Conservation (phyloP, 345 rosid genomes). For the Sisymbrium irio region DNA sequence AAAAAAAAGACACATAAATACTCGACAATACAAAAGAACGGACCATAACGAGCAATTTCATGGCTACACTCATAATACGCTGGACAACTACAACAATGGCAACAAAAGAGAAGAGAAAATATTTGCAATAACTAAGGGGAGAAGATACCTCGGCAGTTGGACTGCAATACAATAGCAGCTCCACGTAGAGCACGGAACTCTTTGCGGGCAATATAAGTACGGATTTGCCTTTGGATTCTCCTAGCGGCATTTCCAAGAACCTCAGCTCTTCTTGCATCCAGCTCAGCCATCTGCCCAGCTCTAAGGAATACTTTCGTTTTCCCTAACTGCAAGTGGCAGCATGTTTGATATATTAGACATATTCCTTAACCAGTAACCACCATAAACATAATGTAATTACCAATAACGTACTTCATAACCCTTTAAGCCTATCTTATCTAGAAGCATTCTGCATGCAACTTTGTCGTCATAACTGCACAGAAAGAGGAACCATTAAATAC, state of each 20-base stretch:
- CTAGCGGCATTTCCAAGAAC: constrained; percentile 97
- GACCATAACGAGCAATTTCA: not conserved
- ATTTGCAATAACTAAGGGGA: not conserved
- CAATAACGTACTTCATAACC: constrained; percentile 83
- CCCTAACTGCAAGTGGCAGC: constrained; percentile 61
- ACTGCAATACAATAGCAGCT: constrained; percentile 82
- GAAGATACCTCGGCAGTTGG: constrained; percentile 78
- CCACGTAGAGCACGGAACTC: constrained; percentile 73
- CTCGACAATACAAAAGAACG: not conserved
- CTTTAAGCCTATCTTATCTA: constrained; percentile 84
- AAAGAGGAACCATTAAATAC: constrained; percentile 20
- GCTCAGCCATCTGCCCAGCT: constrained; percentile 99
- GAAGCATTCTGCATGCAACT: constrained; percentile 87
- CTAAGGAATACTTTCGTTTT: constrained; percentile 90
- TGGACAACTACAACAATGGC: not conserved
- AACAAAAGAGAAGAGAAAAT: not conserved
- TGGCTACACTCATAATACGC: not conserved
- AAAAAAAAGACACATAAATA: not conserved
- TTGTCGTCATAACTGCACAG: constrained; percentile 79
- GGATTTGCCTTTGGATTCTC: constrained; percentile 81
- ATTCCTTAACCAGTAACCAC: constrained; percentile 8
- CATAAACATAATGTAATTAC: not conserved
- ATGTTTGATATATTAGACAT: not conserved
- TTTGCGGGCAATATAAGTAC: constrained; percentile 81
- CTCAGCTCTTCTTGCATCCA: constrained; percentile 98